Evolutionary conservation across 1,139 yeast genomes (phyloP).

Genomic region (Lodderomyces oxycetoniae): DNA sequence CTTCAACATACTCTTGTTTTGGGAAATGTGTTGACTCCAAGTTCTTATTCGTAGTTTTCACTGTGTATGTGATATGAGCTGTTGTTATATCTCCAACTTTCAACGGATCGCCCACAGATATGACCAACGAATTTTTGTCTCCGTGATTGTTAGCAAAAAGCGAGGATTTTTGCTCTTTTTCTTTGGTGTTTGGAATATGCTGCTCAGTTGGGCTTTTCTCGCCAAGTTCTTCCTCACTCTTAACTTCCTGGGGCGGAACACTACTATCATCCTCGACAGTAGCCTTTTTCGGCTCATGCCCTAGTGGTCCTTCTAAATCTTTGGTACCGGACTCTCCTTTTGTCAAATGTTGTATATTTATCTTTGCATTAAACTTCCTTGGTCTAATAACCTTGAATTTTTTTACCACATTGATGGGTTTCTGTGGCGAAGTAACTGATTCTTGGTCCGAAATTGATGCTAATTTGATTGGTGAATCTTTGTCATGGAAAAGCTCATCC

Average conservation of each 20-base stretch:
- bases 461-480: slow-evolving; percentile 29
- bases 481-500: slow-evolving; percentile 34
- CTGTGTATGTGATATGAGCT: slow-evolving; percentile 85
- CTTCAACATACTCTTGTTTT: slow-evolving; percentile 40
- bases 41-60: slow-evolving; percentile 51
- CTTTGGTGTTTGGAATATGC: background rate
- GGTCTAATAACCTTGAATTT: slow-evolving; percentile 45
- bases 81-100: slow-evolving; percentile 88
- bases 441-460: slow-evolving; percentile 9
- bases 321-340: slow-evolving; percentile 16
- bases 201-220: background rate
- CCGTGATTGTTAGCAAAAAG: background rate
- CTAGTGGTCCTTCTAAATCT: slow-evolving; percentile 38
- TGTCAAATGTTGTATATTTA: slow-evolving; percentile 30
- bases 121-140: slow-evolving; percentile 44
- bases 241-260: slow-evolving; percentile 18
- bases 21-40: slow-evolving; percentile 21
- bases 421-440: slow-evolving; percentile 25
- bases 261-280: slow-evolving; percentile 10
- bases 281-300: slow-evolving; percentile 16
- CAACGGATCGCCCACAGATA: slow-evolving; percentile 84
- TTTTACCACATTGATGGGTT: slow-evolving; percentile 21
- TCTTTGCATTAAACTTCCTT: slow-evolving; percentile 30
- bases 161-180: slow-evolving; percentile 5
- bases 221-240: slow-evolving; percentile 30